A percentile compares a stretch with the other conserved stretches of the same genome.
These are phyloP conservation scores for Nelumbo lutea DNA, from an alignment of 164 flowering plant genomes.

Conservation along the genomic window DNA sequence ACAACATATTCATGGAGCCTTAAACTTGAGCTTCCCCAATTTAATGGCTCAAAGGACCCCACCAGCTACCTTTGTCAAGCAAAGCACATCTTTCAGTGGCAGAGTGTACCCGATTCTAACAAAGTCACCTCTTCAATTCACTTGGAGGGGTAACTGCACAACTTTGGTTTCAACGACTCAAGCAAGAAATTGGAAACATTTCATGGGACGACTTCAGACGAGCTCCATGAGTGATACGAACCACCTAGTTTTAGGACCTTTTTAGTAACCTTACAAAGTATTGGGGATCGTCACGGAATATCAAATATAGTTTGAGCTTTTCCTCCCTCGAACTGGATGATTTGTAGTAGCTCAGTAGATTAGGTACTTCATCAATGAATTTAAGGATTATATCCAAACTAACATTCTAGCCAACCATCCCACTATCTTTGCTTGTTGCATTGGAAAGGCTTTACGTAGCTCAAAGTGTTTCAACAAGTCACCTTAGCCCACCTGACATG, in stretches of 20 bases:
- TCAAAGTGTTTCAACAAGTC: not conserved
- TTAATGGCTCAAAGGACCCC: not conserved
- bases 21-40: not conserved
- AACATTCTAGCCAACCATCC: not conserved
- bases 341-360: not conserved
- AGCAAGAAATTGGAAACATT: not conserved
- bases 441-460: not conserved
- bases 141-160: constrained; percentile 3
- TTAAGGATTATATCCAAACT: not conserved
- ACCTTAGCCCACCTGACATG: not conserved
- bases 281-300: not conserved
- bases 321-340: not conserved
- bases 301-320: not conserved
- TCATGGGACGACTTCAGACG: not conserved
- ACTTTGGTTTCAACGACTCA: constrained; percentile 1
- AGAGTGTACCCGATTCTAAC: not conserved
- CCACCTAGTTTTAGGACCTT: not conserved
- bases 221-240: not conserved
- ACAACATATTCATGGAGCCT: too few relatives aligned
- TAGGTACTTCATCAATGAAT: not conserved
- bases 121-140: not conserved
- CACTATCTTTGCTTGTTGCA: not conserved
- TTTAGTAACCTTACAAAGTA: not conserved
- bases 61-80: constrained; percentile 5
- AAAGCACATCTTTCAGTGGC: constrained; percentile 1